These are phyloP conservation scores for Acacia confusa DNA, from an alignment of 306 rosid species.

Conservation along the genomic window DNA sequence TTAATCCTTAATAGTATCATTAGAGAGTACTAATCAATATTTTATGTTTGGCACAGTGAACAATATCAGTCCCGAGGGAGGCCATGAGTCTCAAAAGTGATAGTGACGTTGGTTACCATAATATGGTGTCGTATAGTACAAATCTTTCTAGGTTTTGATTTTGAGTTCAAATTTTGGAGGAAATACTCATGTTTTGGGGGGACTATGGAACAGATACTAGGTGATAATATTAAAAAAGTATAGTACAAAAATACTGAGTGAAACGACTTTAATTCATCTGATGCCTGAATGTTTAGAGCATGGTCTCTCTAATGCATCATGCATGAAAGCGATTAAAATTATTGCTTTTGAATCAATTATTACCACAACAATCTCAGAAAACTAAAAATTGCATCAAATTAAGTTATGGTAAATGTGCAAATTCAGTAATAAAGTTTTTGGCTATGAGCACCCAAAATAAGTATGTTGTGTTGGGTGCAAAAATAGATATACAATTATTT, in stretches of 20 bases:
- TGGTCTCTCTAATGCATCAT: not conserved
- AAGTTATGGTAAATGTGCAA: too few relatives aligned
- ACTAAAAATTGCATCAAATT: not conserved
- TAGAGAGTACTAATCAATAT: not conserved
- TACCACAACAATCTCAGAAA: too few relatives aligned
- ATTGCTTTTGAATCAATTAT: not conserved
- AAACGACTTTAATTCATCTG: not conserved
- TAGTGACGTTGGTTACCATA: not conserved
- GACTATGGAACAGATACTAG: fast-evolving
- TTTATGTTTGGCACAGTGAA: not conserved
- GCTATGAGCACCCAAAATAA: too few relatives aligned
- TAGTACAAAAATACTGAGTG: not conserved
- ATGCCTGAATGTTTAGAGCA: not conserved
- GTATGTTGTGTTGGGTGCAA: too few relatives aligned
- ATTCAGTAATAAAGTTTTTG: too few relatives aligned
- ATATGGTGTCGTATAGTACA: not conserved
- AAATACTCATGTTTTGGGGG: too few relatives aligned
- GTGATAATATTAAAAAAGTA: too few relatives aligned
- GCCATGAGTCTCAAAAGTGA: not conserved
- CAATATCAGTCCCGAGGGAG: not conserved
- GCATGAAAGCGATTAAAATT: not conserved
- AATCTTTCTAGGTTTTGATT: too few relatives aligned
- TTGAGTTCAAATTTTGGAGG: too few relatives aligned
- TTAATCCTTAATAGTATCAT: too few relatives aligned
- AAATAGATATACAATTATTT: too few relatives aligned